Base-by-base conservation (phyloP, 2,329 filamentous ascomycete species). In the Microcyclospora pomicola region DNA sequence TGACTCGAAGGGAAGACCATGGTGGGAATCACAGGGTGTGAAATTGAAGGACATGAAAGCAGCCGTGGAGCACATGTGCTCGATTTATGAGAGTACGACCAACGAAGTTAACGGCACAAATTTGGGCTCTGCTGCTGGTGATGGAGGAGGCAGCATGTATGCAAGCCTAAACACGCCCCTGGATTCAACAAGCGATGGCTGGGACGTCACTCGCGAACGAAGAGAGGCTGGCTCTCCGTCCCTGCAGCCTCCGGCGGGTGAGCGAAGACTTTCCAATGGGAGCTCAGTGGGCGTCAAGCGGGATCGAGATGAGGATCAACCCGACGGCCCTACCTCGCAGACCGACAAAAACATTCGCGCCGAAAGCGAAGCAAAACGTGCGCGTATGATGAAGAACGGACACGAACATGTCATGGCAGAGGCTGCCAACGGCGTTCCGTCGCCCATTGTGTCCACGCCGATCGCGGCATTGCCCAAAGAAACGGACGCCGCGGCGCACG, bases 21-120 rank as follows among this genome's bases (percentile, higher is more conserved):
- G 91, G 91, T 98, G 88, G 88, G 78, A 78, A 42, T 71, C 75
- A 39, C 64, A 94, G 37, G 74, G 75, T 27, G 82, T 86, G 28
- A 73, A 77, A 45, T 69, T 88, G 47, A 66, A 69, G 15, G 75
- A 81, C 44, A 82, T 92, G 45, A 64, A 72, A 31, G 72, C 71
- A 49, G 84, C 85, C 3, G 82, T 87, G 49, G 77, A 81, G 38
- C 70, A 83, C 38, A 81, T 95, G 67, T 73, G 76, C 28, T 75
- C 61, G 33, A 58, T 65, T 15, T 69, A 68, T 50, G 65, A 68
- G 45, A 52, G 56, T 13, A 50, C 54, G 5, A 55, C 62, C 28
- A 53, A 54, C 35, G 56, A 56, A 38, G 40, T 53, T 32, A 51
- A 54, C 32, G 49, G 48, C 29, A 46, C 48, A 10, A 30, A 44